A percentile compares a stretch with the other conserved stretches of the same genome.
These are phyloP conservation scores for Gossypium aridum DNA, from an alignment of 441 rosid genomes.

Conservation along the genomic window DNA sequence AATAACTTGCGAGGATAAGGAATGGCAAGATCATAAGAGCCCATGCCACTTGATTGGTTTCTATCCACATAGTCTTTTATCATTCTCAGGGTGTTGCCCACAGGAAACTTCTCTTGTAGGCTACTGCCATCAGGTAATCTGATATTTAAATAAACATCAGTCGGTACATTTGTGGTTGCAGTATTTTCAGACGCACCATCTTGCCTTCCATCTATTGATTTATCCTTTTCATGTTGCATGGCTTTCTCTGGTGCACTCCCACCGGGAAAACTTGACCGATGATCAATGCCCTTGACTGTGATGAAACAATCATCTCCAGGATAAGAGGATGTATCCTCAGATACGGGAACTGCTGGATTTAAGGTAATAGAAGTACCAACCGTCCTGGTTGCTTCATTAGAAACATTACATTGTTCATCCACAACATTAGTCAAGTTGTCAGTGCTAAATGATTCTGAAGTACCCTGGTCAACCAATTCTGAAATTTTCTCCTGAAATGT, in stretches of 20 bases:
- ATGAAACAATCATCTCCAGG: constrained; percentile 18
- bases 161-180: constrained; percentile 22
- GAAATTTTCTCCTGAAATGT: constrained; percentile 18
- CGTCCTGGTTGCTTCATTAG: constrained; percentile 22
- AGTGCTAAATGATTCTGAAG: constrained; percentile 23
- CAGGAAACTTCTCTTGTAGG: constrained; percentile 64
- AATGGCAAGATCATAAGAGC: constrained; percentile 66
- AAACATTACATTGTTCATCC: constrained; percentile 22
- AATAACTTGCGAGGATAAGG: constrained; percentile 79
- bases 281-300: constrained; percentile 11
- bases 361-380: constrained; percentile 17
- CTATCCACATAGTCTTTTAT: constrained; percentile 69
- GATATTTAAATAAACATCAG: constrained; percentile 63
- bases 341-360: constrained; percentile 20
- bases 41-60: constrained; percentile 37
- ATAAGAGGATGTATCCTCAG: constrained; percentile 20
- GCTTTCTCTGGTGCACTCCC: constrained; percentile 16
- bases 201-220: constrained; percentile 15
- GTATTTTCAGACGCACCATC: constrained; percentile 9
- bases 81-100: constrained; percentile 45
- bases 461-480: constrained; percentile 18
- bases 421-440: constrained; percentile 14
- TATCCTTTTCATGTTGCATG: constrained; percentile 19
- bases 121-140: constrained; percentile 59
- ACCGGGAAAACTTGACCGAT: constrained; percentile 17